phyloP scores from a whole-genome alignment of 768 basidiomycete genomes.

The Boletus sensibilis region DNA sequence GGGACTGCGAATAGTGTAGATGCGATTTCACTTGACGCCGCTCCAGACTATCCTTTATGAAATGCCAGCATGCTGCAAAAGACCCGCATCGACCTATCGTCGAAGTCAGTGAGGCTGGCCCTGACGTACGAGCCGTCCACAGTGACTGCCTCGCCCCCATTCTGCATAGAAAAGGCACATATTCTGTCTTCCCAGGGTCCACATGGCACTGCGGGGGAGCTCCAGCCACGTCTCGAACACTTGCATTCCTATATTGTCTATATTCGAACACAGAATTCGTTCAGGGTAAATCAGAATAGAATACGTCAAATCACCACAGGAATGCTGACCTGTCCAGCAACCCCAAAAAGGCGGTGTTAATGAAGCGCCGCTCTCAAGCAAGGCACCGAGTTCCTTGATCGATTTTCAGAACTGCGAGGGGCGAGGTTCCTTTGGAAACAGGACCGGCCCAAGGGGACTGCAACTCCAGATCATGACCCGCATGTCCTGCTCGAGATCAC shows the following conservation, averaged over 20 bases:
- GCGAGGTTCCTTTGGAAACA: slow-evolving; percentile 28
- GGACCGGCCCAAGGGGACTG: slow-evolving; percentile 11
- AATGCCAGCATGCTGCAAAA: slow-evolving; percentile 4
- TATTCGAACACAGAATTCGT: slow-evolving; percentile 16
- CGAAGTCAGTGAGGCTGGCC: slow-evolving; percentile 16
- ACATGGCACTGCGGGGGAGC: slow-evolving; percentile 22
- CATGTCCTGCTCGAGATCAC: slow-evolving; percentile 16
- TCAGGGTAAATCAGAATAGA: slow-evolving; percentile 26
- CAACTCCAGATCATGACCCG: slow-evolving; percentile 28
- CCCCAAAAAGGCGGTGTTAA: slow-evolving; percentile 10
- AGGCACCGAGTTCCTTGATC: slow-evolving; percentile 31
- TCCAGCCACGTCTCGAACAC: neutral
- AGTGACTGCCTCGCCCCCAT: slow-evolving; percentile 3
- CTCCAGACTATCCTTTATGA: slow-evolving; percentile 9
- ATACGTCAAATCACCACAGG: slow-evolving; percentile 28
- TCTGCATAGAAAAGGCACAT: slow-evolving; percentile 15
- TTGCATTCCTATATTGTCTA: slow-evolving; percentile 20
- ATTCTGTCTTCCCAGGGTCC: neutral
- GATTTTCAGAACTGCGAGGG: slow-evolving; percentile 23
- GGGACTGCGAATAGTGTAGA: neutral
- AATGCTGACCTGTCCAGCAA: slow-evolving; percentile 21
- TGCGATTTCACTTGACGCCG: slow-evolving; percentile 7
- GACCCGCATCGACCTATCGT: slow-evolving; percentile 17
- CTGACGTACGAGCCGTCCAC: neutral
- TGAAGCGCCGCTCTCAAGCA: slow-evolving; percentile 16